A percentile compares a stretch with the other conserved stretches of the same genome.
Evolutionary conservation across 176 grass and related monocot genomes (phyloP).

Genomic region (Musa beccarii): DNA sequence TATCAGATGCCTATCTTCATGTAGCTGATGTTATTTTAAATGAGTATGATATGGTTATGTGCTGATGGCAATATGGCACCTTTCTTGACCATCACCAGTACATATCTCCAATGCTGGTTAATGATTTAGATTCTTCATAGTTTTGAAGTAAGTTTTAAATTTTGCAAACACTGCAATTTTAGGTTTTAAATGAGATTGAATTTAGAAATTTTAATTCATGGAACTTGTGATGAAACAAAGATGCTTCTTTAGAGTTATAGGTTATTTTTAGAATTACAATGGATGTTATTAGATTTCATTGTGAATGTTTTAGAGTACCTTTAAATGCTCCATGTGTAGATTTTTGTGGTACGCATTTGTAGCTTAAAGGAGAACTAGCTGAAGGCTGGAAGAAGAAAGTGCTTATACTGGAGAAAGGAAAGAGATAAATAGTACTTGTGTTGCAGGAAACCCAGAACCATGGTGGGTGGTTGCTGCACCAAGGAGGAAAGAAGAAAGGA

Average conservation of each 20-base stretch:
- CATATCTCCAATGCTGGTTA: too few relatives aligned
- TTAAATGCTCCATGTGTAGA: not conserved
- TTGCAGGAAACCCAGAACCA: not conserved
- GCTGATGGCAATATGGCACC: not conserved
- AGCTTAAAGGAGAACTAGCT: not conserved
- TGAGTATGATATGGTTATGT: not conserved
- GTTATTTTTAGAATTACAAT: too few relatives aligned
- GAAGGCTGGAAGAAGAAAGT: not conserved
- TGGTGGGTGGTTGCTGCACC: not conserved
- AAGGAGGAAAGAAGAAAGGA: not conserved
- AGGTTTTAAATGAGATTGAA: too few relatives aligned
- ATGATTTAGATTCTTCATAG: too few relatives aligned
- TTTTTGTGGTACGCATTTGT: not conserved
- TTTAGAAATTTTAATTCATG: too few relatives aligned
- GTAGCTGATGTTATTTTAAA: not conserved
- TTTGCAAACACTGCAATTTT: too few relatives aligned
- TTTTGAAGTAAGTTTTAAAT: too few relatives aligned
- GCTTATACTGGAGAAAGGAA: not conserved
- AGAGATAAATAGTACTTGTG: not conserved
- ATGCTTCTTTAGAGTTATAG: too few relatives aligned
- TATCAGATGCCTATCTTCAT: not conserved
- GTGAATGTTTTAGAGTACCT: too few relatives aligned
- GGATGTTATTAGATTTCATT: too few relatives aligned
- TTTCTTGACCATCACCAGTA: not conserved
- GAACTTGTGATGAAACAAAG: too few relatives aligned